Conservation (phyloP, 2,329 filamentous ascomycete genomes). For the Arthrocladium fulminans region DNA sequence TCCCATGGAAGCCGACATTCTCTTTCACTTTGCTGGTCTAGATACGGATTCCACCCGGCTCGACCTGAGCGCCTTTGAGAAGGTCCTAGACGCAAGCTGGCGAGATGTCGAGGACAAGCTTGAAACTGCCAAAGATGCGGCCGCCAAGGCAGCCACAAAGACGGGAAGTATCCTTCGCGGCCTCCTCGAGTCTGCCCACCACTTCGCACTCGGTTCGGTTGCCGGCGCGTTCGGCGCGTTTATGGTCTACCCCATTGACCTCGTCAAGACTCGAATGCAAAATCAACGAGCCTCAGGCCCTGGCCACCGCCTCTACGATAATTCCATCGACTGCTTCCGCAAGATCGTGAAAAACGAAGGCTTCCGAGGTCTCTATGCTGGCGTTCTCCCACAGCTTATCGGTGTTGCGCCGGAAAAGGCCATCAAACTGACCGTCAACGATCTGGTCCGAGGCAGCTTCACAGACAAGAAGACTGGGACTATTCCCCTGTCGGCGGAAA, state of each 20-base stretch:
- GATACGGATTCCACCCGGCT: conserved; percentile 82
- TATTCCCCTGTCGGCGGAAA: conserved; percentile 63
- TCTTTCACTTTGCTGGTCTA: conserved; percentile 95
- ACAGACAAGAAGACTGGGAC: conserved; percentile 63
- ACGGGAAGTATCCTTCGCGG: conserved; percentile 52
- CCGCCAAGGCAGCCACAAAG: conserved; percentile 46
- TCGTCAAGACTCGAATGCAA: conserved; percentile 97
- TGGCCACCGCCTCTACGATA: conserved; percentile 87
- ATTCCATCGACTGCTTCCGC: conserved; percentile 87
- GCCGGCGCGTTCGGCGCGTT: conserved; percentile 97
- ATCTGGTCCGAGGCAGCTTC: conserved; percentile 70
- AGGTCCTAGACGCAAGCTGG: conserved; percentile 92
- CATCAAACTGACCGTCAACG: conserved; percentile 98
- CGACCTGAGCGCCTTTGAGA: conserved; percentile 75
- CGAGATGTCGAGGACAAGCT: conserved; percentile 52
- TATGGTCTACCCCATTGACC: conserved; percentile 98
- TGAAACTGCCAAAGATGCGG: conserved; percentile 33
- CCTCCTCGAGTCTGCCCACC: conserved; percentile 70
- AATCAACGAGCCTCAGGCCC: conserved; percentile 81
- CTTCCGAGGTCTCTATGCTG: conserved; percentile 80
- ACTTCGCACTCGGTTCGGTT: conserved; percentile 79
- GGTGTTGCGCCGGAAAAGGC: conserved; percentile 99
- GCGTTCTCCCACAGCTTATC: conserved; percentile 87
- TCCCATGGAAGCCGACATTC: conserved; percentile 95
- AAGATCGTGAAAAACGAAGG: conserved; percentile 94